Evolutionary conservation across 2,329 filamentous ascomycete genomes (phyloP).

Genomic region (Microcyclospora tardicrescens): DNA sequence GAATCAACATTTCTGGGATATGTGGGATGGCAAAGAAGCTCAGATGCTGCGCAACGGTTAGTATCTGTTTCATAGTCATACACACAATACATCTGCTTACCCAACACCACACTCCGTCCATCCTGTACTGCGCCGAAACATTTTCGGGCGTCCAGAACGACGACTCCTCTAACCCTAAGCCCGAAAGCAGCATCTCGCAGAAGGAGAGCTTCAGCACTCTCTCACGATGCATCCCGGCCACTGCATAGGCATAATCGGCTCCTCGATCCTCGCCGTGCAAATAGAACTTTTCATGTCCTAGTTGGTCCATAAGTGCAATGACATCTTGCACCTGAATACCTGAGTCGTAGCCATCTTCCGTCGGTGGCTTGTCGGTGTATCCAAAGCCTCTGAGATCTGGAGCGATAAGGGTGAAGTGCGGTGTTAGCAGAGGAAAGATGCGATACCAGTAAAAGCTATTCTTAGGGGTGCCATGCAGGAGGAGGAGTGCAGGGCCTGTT

Average conservation of each 20-base stretch:
- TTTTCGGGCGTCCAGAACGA: conserved; percentile 22
- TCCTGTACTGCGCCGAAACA: conserved; percentile 19
- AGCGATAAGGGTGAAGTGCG: conserved; percentile 25
- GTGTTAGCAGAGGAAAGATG: conserved; percentile 22
- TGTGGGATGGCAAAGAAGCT: conserved; percentile 25
- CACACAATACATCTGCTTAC: conserved; percentile 5
- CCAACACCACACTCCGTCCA: conserved; percentile 26
- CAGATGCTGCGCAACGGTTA: conserved; percentile 13
- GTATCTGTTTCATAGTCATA: background rate
- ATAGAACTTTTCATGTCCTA: conserved; percentile 23
- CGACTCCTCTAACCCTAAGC: conserved; percentile 20
- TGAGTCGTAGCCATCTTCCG: conserved; percentile 26
- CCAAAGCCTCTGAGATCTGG: conserved; percentile 27
- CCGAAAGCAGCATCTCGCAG: conserved; percentile 24
- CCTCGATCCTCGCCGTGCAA: conserved; percentile 25
- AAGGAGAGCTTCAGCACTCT: conserved; percentile 20
- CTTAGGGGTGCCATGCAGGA: conserved; percentile 23
- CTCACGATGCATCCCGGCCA: conserved; percentile 21
- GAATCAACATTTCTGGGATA: conserved; percentile 28
- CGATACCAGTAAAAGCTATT: conserved; percentile 27
- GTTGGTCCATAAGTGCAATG: conserved; percentile 22
- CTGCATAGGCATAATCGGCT: conserved; percentile 24
- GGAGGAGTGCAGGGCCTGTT: conserved; percentile 16
- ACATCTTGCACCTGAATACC: conserved; percentile 25
- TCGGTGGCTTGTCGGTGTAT: conserved; percentile 28